Percentiles rank a stretch among this genome's conserved stretches.
Evolutionary conservation across 495 filamentous ascomycete genomes (phyloP).

Genomic region (Pyrenula massariospora): DNA sequence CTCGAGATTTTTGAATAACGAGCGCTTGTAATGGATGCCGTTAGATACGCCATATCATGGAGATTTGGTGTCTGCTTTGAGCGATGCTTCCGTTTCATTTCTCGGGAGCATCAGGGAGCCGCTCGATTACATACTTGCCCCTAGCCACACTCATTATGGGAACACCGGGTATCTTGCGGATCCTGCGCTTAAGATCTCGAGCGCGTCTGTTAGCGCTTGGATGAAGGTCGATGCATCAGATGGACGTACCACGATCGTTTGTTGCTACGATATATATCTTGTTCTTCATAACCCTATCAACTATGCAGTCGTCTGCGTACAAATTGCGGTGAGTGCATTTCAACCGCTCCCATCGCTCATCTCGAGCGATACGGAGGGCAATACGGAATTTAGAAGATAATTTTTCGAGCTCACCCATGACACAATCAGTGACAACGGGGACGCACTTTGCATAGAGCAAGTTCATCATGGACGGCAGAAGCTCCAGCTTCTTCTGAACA

Average conservation of each 20-base stretch:
- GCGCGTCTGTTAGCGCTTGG: no score
- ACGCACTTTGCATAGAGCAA: conserved; percentile 44
- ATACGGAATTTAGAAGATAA: conserved; percentile 82
- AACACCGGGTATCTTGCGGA: conserved; percentile 68
- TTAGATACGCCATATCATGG: no score
- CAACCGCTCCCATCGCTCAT: conserved; percentile 76
- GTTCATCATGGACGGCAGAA: conserved; percentile 83
- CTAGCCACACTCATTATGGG: conserved; percentile 59
- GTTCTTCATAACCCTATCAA: conserved; percentile 69
- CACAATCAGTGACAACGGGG: conserved; percentile 38
- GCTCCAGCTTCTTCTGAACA: conserved; percentile 77
- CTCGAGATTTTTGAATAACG: no score
- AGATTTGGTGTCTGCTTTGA: no score
- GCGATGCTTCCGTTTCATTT: no score
- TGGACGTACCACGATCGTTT: conserved; percentile 80
- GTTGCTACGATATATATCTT: conserved; percentile 82
- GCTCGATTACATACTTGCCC: conserved; percentile 87
- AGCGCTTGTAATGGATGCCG: no score
- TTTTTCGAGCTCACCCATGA: conserved; percentile 74
- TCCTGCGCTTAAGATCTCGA: conserved; percentile 58
- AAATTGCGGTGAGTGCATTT: conserved; percentile 81
- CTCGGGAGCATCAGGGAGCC: conserved; percentile 70
- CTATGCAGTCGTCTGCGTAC: conserved; percentile 93
- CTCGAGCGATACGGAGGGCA: conserved; percentile 80
- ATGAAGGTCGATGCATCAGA: conserved; percentile 9